phyloP scores from a whole-genome alignment of 768 basidiomycete genomes.

The Favolaschia claudopus region DNA sequence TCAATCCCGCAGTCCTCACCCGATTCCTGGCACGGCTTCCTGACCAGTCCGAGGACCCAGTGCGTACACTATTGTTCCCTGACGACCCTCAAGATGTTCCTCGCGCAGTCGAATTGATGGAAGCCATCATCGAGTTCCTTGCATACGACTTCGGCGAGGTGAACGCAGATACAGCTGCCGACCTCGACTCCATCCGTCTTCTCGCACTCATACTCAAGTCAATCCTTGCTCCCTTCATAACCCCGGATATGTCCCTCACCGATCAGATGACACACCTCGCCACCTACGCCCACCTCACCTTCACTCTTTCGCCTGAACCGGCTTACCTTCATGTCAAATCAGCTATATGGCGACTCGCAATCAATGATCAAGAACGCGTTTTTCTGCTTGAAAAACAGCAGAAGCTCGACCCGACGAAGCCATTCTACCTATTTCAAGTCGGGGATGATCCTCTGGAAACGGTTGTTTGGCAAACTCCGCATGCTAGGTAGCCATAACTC shows the following conservation, averaged over 20 bases:
- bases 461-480: conserved; percentile 33
- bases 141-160: neutral
- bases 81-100: too few species aligned
- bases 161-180: neutral
- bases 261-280: conserved; percentile 35
- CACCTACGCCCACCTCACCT: conserved; percentile 33
- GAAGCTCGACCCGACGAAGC: conserved; percentile 24
- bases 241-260: too few species aligned
- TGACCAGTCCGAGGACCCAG: too few species aligned
- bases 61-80: too few species aligned
- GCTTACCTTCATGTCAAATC: conserved; percentile 32
- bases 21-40: too few species aligned
- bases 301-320: conserved; percentile 31
- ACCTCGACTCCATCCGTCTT: conserved; percentile 3
- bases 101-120: conserved; percentile 36
- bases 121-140: conserved; percentile 1
- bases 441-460: conserved; percentile 39
- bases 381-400: conserved; percentile 31
- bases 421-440: conserved; percentile 29
- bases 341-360: too few species aligned
- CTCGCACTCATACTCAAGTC: conserved; percentile 12
- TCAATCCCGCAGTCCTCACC: too few species aligned
- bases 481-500: conserved; percentile 16
- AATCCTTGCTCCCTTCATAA: conserved; percentile 35
- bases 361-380: conserved; percentile 35